Evolutionary conservation across 192 early-diverging fungal genomes (phyloP).

Genomic region (Backusella tuberculispora): DNA sequence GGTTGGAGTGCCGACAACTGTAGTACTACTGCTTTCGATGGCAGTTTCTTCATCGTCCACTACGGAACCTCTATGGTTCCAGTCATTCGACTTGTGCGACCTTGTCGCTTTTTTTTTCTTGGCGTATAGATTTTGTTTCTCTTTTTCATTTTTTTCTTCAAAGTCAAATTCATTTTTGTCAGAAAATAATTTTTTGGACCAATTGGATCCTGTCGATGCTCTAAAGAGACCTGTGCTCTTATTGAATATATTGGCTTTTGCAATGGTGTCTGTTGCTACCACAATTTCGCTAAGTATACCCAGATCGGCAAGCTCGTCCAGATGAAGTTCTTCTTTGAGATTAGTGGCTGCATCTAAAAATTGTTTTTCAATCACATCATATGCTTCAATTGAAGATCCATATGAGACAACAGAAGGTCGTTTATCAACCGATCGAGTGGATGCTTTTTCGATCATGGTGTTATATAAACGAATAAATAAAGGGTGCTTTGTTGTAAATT

Average conservation of each 20-base stretch:
- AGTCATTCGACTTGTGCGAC: neutral
- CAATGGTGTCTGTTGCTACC: slow-evolving; percentile 28
- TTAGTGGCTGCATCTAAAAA: slow-evolving; percentile 16
- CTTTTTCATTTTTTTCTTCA: neutral
- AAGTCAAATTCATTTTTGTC: neutral
- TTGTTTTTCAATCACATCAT: slow-evolving; percentile 26
- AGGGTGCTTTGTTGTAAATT: slow-evolving; percentile 25
- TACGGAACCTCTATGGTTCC: neutral
- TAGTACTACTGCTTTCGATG: slow-evolving; percentile 12
- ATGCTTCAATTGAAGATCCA: slow-evolving; percentile 13
- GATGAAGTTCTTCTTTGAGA: slow-evolving; percentile 12
- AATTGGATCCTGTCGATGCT: neutral
- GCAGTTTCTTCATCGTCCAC: slow-evolving; percentile 17
- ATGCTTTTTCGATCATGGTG: neutral
- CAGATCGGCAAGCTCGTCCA: slow-evolving; percentile 10
- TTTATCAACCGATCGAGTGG: neutral
- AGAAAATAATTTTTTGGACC: neutral
- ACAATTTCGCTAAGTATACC: slow-evolving; percentile 28
- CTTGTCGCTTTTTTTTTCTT: neutral
- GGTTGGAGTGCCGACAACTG: neutral
- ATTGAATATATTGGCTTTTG: slow-evolving; percentile 15
- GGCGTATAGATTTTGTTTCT: neutral
- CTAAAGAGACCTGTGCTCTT: slow-evolving; percentile 1
- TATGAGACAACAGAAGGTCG: slow-evolving; percentile 2
- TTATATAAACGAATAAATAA: slow-evolving; percentile 26